Percentiles rank a stretch among this genome's conserved stretches.
Conservation (phyloP, 2,329 filamentous ascomycete species). For the Lasiodiplodia theobromae region DNA sequence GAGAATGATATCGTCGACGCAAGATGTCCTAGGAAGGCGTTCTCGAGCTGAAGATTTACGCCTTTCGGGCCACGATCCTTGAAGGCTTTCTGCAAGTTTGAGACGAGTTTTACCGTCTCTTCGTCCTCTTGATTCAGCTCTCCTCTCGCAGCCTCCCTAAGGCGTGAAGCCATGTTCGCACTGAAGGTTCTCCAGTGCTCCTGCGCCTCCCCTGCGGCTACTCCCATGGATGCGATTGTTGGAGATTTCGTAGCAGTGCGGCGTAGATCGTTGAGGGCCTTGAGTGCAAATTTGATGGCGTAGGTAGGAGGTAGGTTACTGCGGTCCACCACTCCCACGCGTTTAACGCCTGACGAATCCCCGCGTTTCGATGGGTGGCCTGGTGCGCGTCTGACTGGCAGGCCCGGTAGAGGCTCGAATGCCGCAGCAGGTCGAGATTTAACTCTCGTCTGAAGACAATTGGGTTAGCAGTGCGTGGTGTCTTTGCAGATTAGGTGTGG, state of each 20-base stretch:
- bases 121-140: not conserved
- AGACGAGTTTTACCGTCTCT: conserved; percentile 4
- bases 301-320: not conserved
- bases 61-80: conserved; percentile 44
- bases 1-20: conserved; percentile 44
- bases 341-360: not conserved
- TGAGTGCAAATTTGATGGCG: not conserved
- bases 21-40: conserved; percentile 65
- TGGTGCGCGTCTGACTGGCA: no score
- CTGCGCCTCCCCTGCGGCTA: not conserved
- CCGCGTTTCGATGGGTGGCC: no score
- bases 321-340: no score
- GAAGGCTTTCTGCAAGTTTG: conserved; percentile 22
- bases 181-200: not conserved
- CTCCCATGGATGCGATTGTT: conserved; percentile 4
- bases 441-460: not conserved
- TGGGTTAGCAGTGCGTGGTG: not conserved
- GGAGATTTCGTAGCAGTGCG: not conserved
- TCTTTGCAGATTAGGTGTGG: no score
- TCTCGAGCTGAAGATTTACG: conserved; percentile 67
- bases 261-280: not conserved
- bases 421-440: no score
- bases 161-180: not conserved
- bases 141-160: not conserved
- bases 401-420: no score